Conservation (phyloP, 768 basidiomycete species). For the Mycena filopes region DNA sequence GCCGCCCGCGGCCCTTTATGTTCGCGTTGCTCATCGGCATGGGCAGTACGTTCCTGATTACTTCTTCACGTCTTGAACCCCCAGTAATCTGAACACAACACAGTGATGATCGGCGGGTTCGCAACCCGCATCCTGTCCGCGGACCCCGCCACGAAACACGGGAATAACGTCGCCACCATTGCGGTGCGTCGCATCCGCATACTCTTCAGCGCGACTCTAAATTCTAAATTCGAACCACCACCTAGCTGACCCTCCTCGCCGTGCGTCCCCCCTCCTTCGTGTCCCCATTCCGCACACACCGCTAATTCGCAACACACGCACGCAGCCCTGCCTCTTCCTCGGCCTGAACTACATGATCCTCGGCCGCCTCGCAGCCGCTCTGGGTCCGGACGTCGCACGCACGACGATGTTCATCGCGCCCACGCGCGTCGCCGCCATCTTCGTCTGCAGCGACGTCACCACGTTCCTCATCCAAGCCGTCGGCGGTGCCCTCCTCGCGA, state of each 20-base stretch:
- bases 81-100: not conserved
- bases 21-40: constrained; percentile 4
- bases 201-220: not conserved
- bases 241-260: constrained; percentile 12
- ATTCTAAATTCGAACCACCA: not conserved
- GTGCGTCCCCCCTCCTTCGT: no score
- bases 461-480: constrained; percentile 8
- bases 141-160: not conserved
- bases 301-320: not conserved
- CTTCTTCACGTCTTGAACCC: no score
- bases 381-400: constrained; percentile 7
- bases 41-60: not conserved
- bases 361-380: not conserved
- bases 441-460: constrained; percentile 1
- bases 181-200: constrained; percentile 11
- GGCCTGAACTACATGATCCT: constrained; percentile 15
- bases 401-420: constrained; percentile 19
- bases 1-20: constrained; percentile 5
- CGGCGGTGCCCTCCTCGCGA: not conserved
- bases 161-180: constrained; percentile 1
- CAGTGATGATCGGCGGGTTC: constrained; percentile 15
- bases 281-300: not conserved
- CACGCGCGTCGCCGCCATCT: constrained; percentile 2
- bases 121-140: constrained; percentile 3
- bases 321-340: constrained; percentile 13